Conservation (phyloP, 139 green algal species). For the Prasinococcaceae sp. region DNA sequence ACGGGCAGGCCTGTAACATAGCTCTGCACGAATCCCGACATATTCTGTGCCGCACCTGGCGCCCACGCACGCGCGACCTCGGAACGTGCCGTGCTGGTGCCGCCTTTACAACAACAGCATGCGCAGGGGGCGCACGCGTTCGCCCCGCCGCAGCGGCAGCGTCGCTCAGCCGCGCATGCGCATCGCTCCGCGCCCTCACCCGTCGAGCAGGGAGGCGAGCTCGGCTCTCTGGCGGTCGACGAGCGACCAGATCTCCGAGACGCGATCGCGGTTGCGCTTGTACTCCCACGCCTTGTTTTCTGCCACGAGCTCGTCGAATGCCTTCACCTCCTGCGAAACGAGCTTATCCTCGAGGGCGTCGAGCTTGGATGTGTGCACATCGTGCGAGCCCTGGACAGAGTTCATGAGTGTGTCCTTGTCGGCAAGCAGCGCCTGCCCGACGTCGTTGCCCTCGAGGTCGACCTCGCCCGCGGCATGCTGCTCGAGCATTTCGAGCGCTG, state of each 20-base stretch:
- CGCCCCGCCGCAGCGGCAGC: too few relatives aligned
- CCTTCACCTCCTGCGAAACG: constrained; percentile 32
- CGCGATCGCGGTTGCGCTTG: constrained; percentile 40
- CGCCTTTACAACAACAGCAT: too few relatives aligned
- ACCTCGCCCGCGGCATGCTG: constrained; percentile 7
- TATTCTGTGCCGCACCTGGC: too few relatives aligned
- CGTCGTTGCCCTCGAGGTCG: constrained; percentile 5
- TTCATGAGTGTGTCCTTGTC: constrained; percentile 35
- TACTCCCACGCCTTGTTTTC: constrained; percentile 20
- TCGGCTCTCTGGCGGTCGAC: constrained; percentile 41
- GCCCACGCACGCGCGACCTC: too few relatives aligned
- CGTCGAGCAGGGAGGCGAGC: constrained; percentile 9
- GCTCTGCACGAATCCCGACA: too few relatives aligned
- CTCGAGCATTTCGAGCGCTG: constrained; percentile 8
- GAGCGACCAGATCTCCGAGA: constrained; percentile 49
- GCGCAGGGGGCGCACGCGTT: too few relatives aligned
- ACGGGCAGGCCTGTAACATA: too few relatives aligned
- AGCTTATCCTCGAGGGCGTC: constrained; percentile 54
- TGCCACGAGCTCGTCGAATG: constrained; percentile 26
- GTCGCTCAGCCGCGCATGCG: too few relatives aligned
- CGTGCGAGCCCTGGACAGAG: constrained; percentile 39
- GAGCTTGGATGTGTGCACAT: constrained; percentile 45
- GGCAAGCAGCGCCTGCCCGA: constrained; percentile 5
- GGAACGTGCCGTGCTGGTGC: too few relatives aligned
- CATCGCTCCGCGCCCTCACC: too few relatives aligned